Evolutionary conservation across 805 yeast genomes (phyloP).

Genomic region (Ascoidea tarda): DNA sequence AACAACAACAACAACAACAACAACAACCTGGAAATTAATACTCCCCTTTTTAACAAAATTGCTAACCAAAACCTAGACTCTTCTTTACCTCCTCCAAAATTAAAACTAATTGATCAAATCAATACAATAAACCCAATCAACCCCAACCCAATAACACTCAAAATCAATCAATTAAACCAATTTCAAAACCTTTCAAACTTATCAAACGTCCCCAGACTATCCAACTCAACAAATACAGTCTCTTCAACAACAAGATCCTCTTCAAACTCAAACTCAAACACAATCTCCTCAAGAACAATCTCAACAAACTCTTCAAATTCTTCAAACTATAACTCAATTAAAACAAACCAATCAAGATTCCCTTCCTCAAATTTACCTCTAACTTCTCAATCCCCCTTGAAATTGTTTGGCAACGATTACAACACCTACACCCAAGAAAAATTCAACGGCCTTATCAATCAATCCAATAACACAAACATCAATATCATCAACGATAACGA

Average conservation of each 20-base stretch:
- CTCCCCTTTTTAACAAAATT: neutral
- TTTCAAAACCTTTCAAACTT: neutral
- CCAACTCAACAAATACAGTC: neutral
- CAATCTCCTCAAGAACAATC: neutral
- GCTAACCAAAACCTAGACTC: neutral
- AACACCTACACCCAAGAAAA: constrained; percentile 9
- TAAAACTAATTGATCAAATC: no score
- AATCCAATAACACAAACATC: neutral
- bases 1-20: neutral
- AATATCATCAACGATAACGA: neutral
- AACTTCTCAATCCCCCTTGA: constrained; percentile 9
- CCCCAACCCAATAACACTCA: no score
- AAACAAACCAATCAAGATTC: neutral
- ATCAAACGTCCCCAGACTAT: no score
- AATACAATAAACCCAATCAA: no score
- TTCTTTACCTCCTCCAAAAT: neutral
- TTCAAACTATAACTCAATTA: neutral
- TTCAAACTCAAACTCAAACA: neutral
- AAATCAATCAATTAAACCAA: no score
- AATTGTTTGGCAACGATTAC: constrained; percentile 7
- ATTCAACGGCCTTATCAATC: constrained; percentile 7
- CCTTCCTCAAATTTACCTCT: neutral
- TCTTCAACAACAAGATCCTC: neutral
- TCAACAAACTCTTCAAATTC: neutral
- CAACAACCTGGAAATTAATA: neutral